Percentiles rank a stretch among this genome's conserved stretches.
Conservation (phyloP, 1,284 basidiomycete genomes). For the Rhodotorula sp. region DNA sequence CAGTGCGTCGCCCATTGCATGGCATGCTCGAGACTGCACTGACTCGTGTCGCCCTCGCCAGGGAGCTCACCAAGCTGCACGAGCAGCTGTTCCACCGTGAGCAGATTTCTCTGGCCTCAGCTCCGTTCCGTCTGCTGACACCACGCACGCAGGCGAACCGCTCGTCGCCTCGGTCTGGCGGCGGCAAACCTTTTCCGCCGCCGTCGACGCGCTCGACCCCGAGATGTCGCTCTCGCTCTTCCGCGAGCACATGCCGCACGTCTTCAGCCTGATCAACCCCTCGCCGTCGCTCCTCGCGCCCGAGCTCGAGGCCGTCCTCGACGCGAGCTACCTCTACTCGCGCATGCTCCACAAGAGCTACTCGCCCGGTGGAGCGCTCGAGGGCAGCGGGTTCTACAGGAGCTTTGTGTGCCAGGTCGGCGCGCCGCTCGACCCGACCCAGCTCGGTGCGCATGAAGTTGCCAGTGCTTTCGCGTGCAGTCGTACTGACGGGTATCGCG, state of each 20-base stretch:
- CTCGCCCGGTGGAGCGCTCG: slow-evolving; percentile 56
- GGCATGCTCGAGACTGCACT: neutral
- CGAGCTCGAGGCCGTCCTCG: slow-evolving; percentile 57
- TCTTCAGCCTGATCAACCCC: slow-evolving; percentile 58
- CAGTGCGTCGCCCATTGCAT: slow-evolving; percentile 20
- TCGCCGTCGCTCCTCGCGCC: slow-evolving; percentile 47
- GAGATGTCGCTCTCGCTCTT: slow-evolving; percentile 67
- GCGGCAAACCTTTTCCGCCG: slow-evolving; percentile 76
- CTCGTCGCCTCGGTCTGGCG: slow-evolving; percentile 79
- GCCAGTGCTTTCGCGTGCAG: neutral
- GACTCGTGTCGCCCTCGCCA: neutral
- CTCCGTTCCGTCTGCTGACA: too few species aligned
- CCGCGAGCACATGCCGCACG: slow-evolving; percentile 64
- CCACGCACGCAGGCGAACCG: slow-evolving; percentile 62
- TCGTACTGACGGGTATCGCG: neutral
- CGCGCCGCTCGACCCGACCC: slow-evolving; percentile 53
- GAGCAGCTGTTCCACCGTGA: slow-evolving; percentile 76
- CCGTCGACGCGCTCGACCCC: slow-evolving; percentile 69
- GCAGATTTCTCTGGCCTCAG: slow-evolving; percentile 43
- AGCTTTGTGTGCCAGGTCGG: slow-evolving; percentile 71
- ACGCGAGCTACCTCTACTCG: slow-evolving; percentile 70
- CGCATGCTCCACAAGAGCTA: slow-evolving; percentile 73
- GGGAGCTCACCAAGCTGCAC: slow-evolving; percentile 75
- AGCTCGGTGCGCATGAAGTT: slow-evolving; percentile 24
- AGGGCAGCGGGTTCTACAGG: slow-evolving; percentile 67